Evolutionary conservation across 2,329 filamentous ascomycete species (phyloP), one percentile per base, ranked within the genome.

Genomic region (Thermothelomyces thermophilus): DNA sequence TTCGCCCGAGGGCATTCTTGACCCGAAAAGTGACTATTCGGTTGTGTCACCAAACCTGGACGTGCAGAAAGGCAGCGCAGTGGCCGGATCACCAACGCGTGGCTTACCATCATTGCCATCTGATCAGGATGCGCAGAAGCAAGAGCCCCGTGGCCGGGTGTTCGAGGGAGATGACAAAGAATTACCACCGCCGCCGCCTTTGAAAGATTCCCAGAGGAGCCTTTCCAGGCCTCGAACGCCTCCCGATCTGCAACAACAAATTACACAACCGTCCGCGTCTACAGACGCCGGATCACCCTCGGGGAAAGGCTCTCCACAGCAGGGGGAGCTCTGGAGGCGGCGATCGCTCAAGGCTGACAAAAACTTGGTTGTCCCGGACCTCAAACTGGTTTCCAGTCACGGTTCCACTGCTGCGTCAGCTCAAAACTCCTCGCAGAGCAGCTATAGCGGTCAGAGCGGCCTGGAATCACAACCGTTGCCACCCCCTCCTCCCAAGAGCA

Each of bases 311-410:
- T 56, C 56, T 16, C 54, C 57, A 22, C 54, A 48, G 11, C 52
- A 58, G 30, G 56, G 53, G 19, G 65, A 71, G 53, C 65, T 73
- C 28, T 79, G 75, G 76, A 70, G 71, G 50, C 69, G 77, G 46
- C 71, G 77, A 40, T 76, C 75, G 13, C 64, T 71, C 22, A 79
- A 74, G 60, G 68, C 67, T 48, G 73, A 77, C 47, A 67, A 68
- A 46, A 70, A 64, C 53, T 61, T 74, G 30, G 69, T 73, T 41
- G 67, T 79, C 4, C 63, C 74, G 8, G 70, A 73, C 50, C 69
- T 80, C 44, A 74, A 73, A 52, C 65, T 80, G 47, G 60, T 70
- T 42, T 59, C 64, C 35, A 77, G 73, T 49, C 69, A 77, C 63
- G 74, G 75, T 33, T 78, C 75, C 17, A 77, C 75, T 4, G 70